Percentiles rank a stretch among this genome's conserved stretches.
Conservation (phyloP, 345 rosid species). For the Psidium guajava region DNA sequence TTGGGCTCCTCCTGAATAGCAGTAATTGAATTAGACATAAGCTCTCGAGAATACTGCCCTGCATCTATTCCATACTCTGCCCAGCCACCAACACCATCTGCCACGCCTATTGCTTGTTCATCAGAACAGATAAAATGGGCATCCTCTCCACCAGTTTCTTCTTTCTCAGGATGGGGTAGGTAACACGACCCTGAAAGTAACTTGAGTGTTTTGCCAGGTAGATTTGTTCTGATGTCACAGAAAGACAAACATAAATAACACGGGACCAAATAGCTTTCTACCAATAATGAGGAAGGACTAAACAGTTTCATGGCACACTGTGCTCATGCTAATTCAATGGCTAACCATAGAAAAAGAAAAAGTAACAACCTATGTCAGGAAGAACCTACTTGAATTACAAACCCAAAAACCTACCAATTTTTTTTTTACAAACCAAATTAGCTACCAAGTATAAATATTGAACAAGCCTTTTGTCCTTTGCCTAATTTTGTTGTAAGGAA, state of each 20-base stretch:
- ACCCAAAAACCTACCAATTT: neutral
- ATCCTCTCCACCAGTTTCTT: constrained; percentile 99
- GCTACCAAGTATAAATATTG: neutral
- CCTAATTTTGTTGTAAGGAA: neutral
- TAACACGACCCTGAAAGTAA: constrained; percentile 83
- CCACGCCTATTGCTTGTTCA: constrained; percentile 86
- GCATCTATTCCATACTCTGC: constrained; percentile 86
- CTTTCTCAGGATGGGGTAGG: constrained; percentile 98
- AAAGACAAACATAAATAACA: neutral
- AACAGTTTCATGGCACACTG: neutral
- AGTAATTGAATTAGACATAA: constrained; percentile 79
- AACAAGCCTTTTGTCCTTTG: neutral
- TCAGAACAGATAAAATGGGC: constrained; percentile 86
- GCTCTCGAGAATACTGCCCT: constrained; percentile 79
- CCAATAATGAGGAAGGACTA: neutral
- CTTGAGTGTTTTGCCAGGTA: constrained; percentile 42
- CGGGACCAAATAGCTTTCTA: neutral
- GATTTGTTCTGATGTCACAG: constrained; percentile 24
- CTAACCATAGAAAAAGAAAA: neutral
- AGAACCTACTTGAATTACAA: neutral
- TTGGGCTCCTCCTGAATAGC: constrained; percentile 84
- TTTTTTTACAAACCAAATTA: neutral
- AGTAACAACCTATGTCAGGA: neutral
- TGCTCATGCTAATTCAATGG: neutral
- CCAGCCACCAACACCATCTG: constrained; percentile 99